These are phyloP conservation scores for Tulasnella sp. DNA, from an alignment of 768 basidiomycete genomes.

Conservation along the genomic window DNA sequence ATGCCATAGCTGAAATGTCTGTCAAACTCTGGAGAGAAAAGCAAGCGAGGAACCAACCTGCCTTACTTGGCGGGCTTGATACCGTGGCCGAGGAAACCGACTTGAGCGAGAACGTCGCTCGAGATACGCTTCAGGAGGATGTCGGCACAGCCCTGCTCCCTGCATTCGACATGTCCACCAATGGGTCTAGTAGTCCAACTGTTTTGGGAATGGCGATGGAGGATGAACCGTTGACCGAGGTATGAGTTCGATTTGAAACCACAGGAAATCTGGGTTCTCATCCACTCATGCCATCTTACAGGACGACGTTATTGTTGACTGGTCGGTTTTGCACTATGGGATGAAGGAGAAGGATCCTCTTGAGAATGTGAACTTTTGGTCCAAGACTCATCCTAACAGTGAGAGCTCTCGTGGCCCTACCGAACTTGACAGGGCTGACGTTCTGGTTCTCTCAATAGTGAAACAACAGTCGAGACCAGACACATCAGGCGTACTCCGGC, in stretches of 20 bases:
- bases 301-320: slow-evolving; percentile 54
- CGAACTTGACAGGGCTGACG: background rate
- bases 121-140: background rate
- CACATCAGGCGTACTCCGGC: slow-evolving; percentile 59
- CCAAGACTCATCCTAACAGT: slow-evolving; percentile 56
- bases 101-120: background rate
- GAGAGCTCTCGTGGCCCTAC: background rate
- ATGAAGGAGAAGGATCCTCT: slow-evolving; percentile 65
- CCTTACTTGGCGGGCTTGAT: background rate
- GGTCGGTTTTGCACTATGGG: slow-evolving; percentile 65
- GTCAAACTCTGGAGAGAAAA: background rate
- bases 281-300: background rate
- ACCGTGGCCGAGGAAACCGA: background rate
- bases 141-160: background rate
- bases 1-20: slow-evolving; percentile 16
- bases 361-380: slow-evolving; percentile 63
- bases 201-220: slow-evolving; percentile 31
- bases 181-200: slow-evolving; percentile 24
- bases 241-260: background rate
- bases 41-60: background rate
- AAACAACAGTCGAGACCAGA: slow-evolving; percentile 31
- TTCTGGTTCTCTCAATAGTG: background rate
- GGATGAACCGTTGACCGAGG: slow-evolving; percentile 9
- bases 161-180: background rate
- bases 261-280: background rate